Evolutionary conservation across 441 rosid genomes (phyloP).

Genomic region (Brassica hybrid): DNA sequence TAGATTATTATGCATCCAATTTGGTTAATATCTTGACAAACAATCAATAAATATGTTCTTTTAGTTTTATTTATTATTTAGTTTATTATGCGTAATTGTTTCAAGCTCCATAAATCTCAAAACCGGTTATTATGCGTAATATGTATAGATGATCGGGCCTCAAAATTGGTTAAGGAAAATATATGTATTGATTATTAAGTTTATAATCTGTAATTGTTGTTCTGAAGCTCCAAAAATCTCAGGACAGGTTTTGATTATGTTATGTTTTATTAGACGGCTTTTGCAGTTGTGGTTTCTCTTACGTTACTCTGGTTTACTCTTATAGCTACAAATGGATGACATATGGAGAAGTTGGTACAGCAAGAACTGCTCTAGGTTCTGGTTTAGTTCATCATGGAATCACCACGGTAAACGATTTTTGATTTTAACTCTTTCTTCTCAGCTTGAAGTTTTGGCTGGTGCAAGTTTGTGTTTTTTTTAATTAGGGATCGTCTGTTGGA

Average conservation of each 20-base stretch:
- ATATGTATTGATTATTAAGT: not conserved
- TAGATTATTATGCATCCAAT: no score
- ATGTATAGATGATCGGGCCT: not conserved
- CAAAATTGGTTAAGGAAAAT: not conserved
- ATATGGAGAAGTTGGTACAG: constrained; percentile 93
- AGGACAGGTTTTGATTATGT: not conserved
- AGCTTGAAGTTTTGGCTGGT: constrained; percentile 6
- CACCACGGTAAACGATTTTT: constrained; percentile 55
- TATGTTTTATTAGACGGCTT: constrained; percentile 9
- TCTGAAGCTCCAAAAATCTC: not conserved
- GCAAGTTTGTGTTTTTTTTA: not conserved
- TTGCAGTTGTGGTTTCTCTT: not conserved
- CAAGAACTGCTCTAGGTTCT: constrained; percentile 89
- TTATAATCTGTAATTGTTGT: not conserved
- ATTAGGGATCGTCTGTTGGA: constrained; percentile 87
- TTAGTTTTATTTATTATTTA: no score
- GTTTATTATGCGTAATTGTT: no score
- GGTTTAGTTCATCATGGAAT: constrained; percentile 80
- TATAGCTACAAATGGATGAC: constrained; percentile 97
- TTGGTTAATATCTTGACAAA: no score
- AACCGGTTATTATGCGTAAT: no score
- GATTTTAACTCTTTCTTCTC: not conserved
- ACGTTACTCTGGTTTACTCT: constrained; percentile 22
- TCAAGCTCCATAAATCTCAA: no score
- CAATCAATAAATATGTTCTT: no score